phyloP scores from a whole-genome alignment of 768 basidiomycete species.

The Kwoniella sp. region DNA sequence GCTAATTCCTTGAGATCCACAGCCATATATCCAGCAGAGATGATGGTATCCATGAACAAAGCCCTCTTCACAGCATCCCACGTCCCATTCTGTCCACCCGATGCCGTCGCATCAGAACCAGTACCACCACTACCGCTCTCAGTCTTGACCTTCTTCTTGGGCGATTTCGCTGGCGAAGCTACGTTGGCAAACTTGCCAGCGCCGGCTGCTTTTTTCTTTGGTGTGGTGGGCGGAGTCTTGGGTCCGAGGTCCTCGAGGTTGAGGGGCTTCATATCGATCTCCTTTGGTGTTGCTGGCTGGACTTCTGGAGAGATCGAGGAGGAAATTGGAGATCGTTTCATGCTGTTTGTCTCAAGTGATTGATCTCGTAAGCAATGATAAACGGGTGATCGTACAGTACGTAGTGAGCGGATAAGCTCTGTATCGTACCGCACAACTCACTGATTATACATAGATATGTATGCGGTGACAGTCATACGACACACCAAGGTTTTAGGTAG shows the following conservation, averaged over 20 bases:
- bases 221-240: background rate
- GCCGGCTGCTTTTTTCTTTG: slow-evolving; percentile 1
- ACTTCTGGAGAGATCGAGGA: background rate
- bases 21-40: slow-evolving; percentile 23
- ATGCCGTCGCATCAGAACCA: background rate
- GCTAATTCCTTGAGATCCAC: slow-evolving; percentile 20
- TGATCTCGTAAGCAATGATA: background rate
- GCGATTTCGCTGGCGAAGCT: background rate
- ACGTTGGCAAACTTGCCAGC: background rate
- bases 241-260: background rate
- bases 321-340: slow-evolving; percentile 10
- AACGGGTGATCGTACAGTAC: no score
- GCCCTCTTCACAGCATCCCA: slow-evolving; percentile 22
- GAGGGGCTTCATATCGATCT: slow-evolving; percentile 1
- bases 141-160: slow-evolving; percentile 3
- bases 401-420: no score
- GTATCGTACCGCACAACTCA: no score
- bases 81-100: slow-evolving; percentile 1
- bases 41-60: slow-evolving; percentile 25
- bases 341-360: background rate
- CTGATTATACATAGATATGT: no score
- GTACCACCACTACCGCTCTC: background rate
- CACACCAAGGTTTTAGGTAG: no score
- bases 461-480: no score
- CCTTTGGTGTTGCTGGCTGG: background rate